A percentile compares a stretch with the other conserved stretches of the same genome.
Conservation (phyloP, 1,139 yeast genomes). For the Sugiyamaella xylanicola region DNA sequence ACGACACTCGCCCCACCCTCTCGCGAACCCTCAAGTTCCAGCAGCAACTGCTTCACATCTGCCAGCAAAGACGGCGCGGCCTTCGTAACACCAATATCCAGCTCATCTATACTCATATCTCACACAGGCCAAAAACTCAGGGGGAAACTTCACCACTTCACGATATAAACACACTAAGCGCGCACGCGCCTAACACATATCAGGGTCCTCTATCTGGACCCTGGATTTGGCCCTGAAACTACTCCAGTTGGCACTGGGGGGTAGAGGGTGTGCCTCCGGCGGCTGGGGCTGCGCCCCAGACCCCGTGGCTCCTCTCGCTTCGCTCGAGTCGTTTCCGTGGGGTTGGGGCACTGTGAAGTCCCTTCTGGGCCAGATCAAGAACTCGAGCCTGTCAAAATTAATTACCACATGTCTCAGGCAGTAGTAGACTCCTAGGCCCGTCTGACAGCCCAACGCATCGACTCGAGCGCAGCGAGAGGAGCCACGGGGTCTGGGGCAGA, state of each 20-base stretch:
- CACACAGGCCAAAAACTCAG: background rate
- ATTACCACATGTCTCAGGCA: no score
- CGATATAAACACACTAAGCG: background rate
- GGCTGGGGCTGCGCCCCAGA: background rate
- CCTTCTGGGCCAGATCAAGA: no score
- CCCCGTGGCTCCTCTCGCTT: background rate
- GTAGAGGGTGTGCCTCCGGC: background rate
- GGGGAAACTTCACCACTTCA: background rate
- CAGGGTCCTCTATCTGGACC: no score
- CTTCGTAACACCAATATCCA: slow-evolving; percentile 29
- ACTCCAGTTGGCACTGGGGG: no score
- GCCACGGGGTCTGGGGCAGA: slow-evolving; percentile 1
- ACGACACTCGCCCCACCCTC: slow-evolving; percentile 7
- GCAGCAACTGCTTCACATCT: slow-evolving; percentile 18
- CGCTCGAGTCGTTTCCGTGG: no score
- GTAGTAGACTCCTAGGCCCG: no score
- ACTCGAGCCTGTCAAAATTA: no score
- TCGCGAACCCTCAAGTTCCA: slow-evolving; percentile 9
- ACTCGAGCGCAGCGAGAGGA: background rate
- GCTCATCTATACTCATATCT: slow-evolving; percentile 21
- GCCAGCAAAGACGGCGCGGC: slow-evolving; percentile 30
- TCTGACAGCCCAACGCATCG: no score
- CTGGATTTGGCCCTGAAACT: no score
- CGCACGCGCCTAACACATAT: background rate
- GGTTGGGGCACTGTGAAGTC: no score